Conservation (phyloP, 805 yeast genomes). For the Scheffersomyces coipomensis region DNA sequence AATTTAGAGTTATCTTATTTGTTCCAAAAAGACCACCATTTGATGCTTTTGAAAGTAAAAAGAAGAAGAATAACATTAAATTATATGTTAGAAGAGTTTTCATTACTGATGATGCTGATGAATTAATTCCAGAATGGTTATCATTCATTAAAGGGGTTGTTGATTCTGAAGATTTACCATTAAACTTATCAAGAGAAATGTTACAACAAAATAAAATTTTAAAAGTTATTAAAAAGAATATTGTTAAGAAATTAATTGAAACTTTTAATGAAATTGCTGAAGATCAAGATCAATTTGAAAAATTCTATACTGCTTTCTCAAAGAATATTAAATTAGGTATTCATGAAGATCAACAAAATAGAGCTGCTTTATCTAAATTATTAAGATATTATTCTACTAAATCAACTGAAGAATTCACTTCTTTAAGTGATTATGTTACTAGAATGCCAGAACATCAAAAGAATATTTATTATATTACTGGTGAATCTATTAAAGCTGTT, state of each 20-base stretch:
- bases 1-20: constrained; percentile 95
- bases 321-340: constrained; percentile 98
- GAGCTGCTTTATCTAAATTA: constrained; percentile 91
- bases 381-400: constrained; percentile 97
- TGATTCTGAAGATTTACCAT: constrained; percentile 98
- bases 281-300: constrained; percentile 97
- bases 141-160: constrained; percentile 98
- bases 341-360: constrained; percentile 98
- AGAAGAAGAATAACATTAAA: constrained; percentile 99
- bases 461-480: constrained; percentile 99
- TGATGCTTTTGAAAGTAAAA: constrained; percentile 95
- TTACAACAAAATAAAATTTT: constrained; percentile 99
- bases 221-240: constrained; percentile 98
- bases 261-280: constrained; percentile 99
- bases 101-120: constrained; percentile 99
- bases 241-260: constrained; percentile 97
- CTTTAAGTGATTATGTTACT: constrained; percentile 94
- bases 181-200: constrained; percentile 99
- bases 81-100: constrained; percentile 98
- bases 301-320: constrained; percentile 96
- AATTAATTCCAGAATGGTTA: constrained; percentile 98
- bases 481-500: constrained; percentile 96
- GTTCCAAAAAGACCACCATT: constrained; percentile 99
- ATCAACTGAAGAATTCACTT: constrained; percentile 90
- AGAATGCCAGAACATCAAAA: constrained; percentile 99